Evolutionary conservation across 805 yeast genomes (phyloP).

Genomic region (Dipodascus albidus): DNA sequence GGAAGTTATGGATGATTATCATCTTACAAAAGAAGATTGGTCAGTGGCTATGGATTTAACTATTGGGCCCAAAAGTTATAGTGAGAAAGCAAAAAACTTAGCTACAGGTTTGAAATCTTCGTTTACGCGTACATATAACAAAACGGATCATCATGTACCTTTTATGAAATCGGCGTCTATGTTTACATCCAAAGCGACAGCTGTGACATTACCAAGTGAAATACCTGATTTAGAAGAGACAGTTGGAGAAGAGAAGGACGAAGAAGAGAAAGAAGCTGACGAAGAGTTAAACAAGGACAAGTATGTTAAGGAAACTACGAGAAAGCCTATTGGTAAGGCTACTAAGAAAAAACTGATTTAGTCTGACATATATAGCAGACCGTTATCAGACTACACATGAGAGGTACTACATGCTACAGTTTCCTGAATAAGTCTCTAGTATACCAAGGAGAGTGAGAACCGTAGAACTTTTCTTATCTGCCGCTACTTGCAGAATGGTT

Average conservation of each 20-base stretch:
- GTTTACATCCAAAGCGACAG: conserved; percentile 24
- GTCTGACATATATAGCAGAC: no score
- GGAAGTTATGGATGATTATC: conserved; percentile 68
- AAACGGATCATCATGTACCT: conserved; percentile 69
- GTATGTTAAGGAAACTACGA: conserved; percentile 42
- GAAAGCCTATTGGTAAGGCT: conserved; percentile 20
- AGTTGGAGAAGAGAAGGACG: conserved; percentile 29
- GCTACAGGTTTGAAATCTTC: conserved; percentile 72
- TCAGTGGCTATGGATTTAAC: conserved; percentile 76
- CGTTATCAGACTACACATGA: no score
- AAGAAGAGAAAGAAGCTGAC: conserved; percentile 31
- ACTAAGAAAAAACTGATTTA: no score
- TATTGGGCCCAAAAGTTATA: conserved; percentile 42
- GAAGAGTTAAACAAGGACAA: conserved; percentile 50
- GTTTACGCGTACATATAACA: conserved; percentile 78
- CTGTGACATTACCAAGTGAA: conserved; percentile 12
- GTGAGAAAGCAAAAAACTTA: conserved; percentile 44
- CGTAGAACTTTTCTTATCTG: no score
- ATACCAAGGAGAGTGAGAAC: no score
- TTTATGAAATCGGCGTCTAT: conserved; percentile 44
- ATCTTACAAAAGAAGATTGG: conserved; percentile 84
- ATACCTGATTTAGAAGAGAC: conserved; percentile 64
- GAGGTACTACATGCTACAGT: no score
- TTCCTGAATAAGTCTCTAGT: no score
- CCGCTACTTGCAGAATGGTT: no score